phyloP scores from a whole-genome alignment of 2,329 filamentous ascomycete genomes.

The Fusarium chaquense region DNA sequence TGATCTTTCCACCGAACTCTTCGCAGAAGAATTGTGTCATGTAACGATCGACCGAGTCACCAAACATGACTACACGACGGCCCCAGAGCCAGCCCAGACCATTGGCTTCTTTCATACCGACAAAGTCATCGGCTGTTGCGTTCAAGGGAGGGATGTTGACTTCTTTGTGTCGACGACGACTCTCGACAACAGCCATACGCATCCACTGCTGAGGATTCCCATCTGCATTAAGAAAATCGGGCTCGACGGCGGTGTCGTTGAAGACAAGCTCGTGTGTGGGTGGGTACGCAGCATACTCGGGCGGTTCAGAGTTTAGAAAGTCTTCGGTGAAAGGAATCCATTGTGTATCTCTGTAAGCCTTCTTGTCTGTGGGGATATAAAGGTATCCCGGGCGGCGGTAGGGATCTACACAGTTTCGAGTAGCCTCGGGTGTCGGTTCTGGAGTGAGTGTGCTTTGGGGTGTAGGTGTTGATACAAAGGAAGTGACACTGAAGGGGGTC shows the following conservation, averaged over 20 bases:
- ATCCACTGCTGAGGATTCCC: constrained; percentile 37
- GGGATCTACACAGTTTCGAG: constrained; percentile 32
- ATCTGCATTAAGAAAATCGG: constrained; percentile 19
- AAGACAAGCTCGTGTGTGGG: constrained; percentile 68
- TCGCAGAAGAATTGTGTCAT: constrained; percentile 37
- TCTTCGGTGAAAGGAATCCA: constrained; percentile 35
- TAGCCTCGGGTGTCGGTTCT: not conserved
- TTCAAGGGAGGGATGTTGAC: not conserved
- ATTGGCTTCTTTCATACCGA: constrained; percentile 22
- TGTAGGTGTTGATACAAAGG: constrained; percentile 7
- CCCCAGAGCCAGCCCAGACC: constrained; percentile 38
- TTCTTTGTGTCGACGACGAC: constrained; percentile 14
- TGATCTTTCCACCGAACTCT: constrained; percentile 20
- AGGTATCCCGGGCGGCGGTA: constrained; percentile 65
- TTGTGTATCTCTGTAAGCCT: constrained; percentile 68
- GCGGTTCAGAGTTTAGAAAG: constrained; percentile 71
- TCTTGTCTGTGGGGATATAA: constrained; percentile 67
- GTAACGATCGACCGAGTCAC: constrained; percentile 36
- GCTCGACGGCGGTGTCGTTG: constrained; percentile 68
- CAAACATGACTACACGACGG: constrained; percentile 34
- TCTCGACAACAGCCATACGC: constrained; percentile 31
- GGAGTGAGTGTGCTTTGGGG: not conserved
- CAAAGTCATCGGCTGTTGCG: constrained; percentile 16
- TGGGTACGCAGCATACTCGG: constrained; percentile 57
- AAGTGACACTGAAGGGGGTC: not conserved